Base-by-base conservation (phyloP, 257 asterid genomes). In the Verbascum thapsus region DNA sequence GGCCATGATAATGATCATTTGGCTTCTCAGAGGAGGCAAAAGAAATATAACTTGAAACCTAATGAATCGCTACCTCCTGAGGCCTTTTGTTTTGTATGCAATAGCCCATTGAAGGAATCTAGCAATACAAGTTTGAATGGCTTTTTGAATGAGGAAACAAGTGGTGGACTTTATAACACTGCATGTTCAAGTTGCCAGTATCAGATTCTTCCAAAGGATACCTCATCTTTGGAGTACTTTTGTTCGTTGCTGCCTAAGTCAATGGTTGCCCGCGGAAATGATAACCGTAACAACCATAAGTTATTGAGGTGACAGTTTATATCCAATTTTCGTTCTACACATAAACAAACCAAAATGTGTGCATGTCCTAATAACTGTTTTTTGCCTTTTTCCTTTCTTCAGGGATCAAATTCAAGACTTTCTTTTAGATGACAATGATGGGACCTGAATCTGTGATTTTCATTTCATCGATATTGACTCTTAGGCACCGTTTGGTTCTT, bases 1-100 rank as follows among this genome's bases (percentile, higher is more conserved):
- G 83, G 73, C 39, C 79, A 83, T 71, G 67, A 8, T 34, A 53
- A 68, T 65, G 78, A 60, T 30, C 76, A 62, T 39, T 22, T 72
- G 64, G 96, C 96, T 74, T 78, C 91, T 62, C 78, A 78, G 78
- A 78, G 94, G 86, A 74, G 96, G 81, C 92, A 86, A 70, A 92
- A 85, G 85, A 92, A 88, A 70, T 87, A 83, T 78, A 92, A 83
- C 75, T 62, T 88, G 50, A 89, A 83, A 67, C 76, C 80, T 50
- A 73, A 72, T 34, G 83, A 78, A 67, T 74, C 91, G 48, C 80
- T 81, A 61, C 88, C 87, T 47, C 91, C 86, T 0, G 91, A 86
- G 50, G 81, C 88, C 12, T 81, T 84, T 67, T 91, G 98, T 67
- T 53, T 78, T 58, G 65, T 92, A 59, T 92, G 99, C 85, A 79